Evolutionary conservation across 305 asterid species (phyloP).

Genomic region (Fraxinus sp.): DNA sequence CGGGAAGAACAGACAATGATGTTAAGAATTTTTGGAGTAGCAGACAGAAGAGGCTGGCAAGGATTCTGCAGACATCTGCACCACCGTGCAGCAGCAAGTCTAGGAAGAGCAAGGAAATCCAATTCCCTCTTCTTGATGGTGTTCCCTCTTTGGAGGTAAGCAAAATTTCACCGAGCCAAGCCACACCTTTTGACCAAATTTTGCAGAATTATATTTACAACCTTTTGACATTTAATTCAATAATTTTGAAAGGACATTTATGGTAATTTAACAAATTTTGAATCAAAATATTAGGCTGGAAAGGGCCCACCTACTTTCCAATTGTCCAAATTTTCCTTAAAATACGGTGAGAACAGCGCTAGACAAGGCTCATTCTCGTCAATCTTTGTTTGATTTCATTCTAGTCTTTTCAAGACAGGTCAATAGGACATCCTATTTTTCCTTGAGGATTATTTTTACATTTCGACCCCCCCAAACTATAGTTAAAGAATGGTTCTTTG

Average conservation of each 20-base stretch:
- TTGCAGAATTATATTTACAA: no score
- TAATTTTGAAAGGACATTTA: no score
- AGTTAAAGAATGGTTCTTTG: neutral
- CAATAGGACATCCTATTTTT: no score
- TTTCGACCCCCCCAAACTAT: neutral
- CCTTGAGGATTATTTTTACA: no score
- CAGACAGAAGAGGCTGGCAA: conserved; percentile 75
- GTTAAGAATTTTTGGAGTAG: conserved; percentile 99
- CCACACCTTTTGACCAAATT: no score
- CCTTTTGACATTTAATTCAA: no score
- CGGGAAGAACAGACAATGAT: conserved; percentile 90
- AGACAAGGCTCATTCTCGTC: neutral
- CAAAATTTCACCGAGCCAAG: neutral
- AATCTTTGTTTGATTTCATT: neutral
- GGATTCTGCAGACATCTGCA: conserved; percentile 48
- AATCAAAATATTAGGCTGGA: no score
- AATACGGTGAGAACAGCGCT: no score
- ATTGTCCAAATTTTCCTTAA: no score
- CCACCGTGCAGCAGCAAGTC: conserved; percentile 42
- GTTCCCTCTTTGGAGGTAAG: conserved; percentile 39
- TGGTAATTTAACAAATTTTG: no score
- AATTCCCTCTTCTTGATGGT: conserved; percentile 19
- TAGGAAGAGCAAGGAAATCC: conserved; percentile 27
- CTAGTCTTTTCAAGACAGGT: neutral
- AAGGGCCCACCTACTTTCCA: no score